Base-by-base conservation (phyloP, 257 asterid genomes). In the Lithospermum erythrorhizon region DNA sequence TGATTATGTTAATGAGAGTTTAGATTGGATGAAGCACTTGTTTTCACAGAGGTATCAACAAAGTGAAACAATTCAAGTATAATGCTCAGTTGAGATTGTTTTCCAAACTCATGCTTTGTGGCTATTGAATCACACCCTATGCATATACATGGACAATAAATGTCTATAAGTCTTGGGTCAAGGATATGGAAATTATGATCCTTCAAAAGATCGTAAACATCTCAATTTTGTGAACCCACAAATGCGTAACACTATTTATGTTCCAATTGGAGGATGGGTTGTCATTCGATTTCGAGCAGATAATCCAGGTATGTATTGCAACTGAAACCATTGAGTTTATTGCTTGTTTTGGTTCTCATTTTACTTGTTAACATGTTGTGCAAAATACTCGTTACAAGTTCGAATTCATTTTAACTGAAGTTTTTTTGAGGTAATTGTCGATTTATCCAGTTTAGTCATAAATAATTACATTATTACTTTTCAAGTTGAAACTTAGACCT, bases 231-330 rank as follows among this genome's bases (percentile, higher is more conserved):
- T 69, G 6, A 68, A 69, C 47, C 73, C 73, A 16, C 73, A 67
- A 24, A 68, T 62, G 45, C 63, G 73, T 58, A 69, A 69, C 73
- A 69, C 73, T 1, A 30, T 69, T 19, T 67, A 68, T 29, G 73
- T 69, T 6, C 73, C 73, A 25, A 69, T 68, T 6, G 73, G 73
- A 22, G 73, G 73, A 25, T 69, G 73, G 73, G 53, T 64, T 4
- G 73, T 68, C 10, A 62, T 69, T 32, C 55, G 73, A 18, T 69
- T 69, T 59, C 51, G 65, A 59, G 73, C 73, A 21, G 68, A 68
- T 29, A 68, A 68, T 57, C 73, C 73, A 57, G 72, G 72, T 68
- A 20, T 32, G 45, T 2, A n/a, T n/a, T n/a, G n/a, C n/a, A n/a
- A n/a, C n/a, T n/a, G n/a, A n/a, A n/a, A n/a, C n/a, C n/a, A n/a